Base-by-base conservation (phyloP, 2,329 filamentous ascomycete species). In the Xylaria sp. region DNA sequence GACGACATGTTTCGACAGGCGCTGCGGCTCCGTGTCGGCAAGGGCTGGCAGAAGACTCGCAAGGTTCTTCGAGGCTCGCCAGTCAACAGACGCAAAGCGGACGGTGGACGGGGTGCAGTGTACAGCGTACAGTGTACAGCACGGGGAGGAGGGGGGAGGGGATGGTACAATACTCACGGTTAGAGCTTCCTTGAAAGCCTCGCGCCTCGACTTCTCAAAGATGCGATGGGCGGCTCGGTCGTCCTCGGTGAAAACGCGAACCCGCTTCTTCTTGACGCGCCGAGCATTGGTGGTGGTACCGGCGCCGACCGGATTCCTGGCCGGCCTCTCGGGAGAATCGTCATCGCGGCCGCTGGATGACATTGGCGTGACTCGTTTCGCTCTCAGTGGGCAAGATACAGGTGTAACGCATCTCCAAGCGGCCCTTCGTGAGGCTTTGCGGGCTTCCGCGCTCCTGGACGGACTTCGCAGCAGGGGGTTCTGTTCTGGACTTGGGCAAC, bases 141-240 rank as follows among this genome's bases (percentile, higher is more conserved):
- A 19, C 4, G 42, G 17, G 6, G 5, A 47, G n/a, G 42, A 47
- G 17, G 5, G 14, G n/a, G 42, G 14, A 47, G 9, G 17, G 17
- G 42, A 2, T 14, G 42, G 32, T 24, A 1, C 21, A 24, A n/a
- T 19, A 75, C 78, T 68, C 34, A 81, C 81, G 50, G 73, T 78
- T 19, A 83, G 65, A 2, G 78, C 74, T 50, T 80, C 78, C 59
- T 80, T 80, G 72, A 82, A 83, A 0, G 80, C 78, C 68, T 82
- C 81, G n/a, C 81, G 76, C 14, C 81, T 78, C 2, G 77, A 79
- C 69, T 78, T 79, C 61, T 82, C 81, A 68, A 82, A 82, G 6
- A 79, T 75, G 0, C 80, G 77, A 67, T 82, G 81, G 4, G 78
- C 77, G 3, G 80, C 80, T 9, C 81, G 80, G 59, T 83, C 81